Percentiles rank a stretch among this genome's conserved stretches.
phyloP scores from a whole-genome alignment of 306 rosid genomes.

The Vigna hirtella region DNA sequence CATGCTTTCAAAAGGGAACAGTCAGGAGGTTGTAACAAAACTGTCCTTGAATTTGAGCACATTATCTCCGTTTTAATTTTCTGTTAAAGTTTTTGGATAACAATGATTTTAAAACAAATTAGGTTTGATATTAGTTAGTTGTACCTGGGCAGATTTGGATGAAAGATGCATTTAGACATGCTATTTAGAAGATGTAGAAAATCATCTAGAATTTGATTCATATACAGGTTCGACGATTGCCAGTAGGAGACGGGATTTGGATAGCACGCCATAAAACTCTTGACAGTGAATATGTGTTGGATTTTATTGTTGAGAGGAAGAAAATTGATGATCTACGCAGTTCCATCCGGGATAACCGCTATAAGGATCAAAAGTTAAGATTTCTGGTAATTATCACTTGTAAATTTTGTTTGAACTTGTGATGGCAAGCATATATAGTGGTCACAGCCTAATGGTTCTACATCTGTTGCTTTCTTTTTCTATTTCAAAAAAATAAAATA shows the following conservation, averaged over 20 bases:
- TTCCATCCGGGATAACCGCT: conserved; percentile 96
- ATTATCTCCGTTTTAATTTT: conserved; percentile 10
- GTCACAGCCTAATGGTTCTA: conserved; percentile 25
- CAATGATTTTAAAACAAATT: conserved; percentile 18
- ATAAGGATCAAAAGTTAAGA: conserved; percentile 88
- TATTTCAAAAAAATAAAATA: not conserved
- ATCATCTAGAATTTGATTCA: conserved; percentile 34
- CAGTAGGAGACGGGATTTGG: conserved; percentile 99
- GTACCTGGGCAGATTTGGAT: conserved; percentile 11
- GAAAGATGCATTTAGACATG: conserved; percentile 2
- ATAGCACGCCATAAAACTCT: conserved; percentile 81
- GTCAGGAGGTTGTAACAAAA: conserved; percentile 16
- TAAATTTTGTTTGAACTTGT: conserved; percentile 9
- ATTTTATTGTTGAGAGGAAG: conserved; percentile 97
- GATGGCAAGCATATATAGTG: not conserved
- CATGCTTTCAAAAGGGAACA: conserved; percentile 20
- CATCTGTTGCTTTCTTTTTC: conserved; percentile 1
- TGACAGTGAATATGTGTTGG: conserved; percentile 83
- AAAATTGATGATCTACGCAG: conserved; percentile 79
- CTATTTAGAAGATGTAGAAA: conserved; percentile 29
- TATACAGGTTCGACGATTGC: conserved; percentile 81
- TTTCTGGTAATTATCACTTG: conserved; percentile 67
- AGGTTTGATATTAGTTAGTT: conserved; percentile 18
- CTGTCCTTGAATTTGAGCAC: conserved; percentile 19
- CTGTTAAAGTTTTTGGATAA: conserved; percentile 3